Base-by-base conservation (phyloP, 495 filamentous ascomycete species). In the Sporormia fimetaria region DNA sequence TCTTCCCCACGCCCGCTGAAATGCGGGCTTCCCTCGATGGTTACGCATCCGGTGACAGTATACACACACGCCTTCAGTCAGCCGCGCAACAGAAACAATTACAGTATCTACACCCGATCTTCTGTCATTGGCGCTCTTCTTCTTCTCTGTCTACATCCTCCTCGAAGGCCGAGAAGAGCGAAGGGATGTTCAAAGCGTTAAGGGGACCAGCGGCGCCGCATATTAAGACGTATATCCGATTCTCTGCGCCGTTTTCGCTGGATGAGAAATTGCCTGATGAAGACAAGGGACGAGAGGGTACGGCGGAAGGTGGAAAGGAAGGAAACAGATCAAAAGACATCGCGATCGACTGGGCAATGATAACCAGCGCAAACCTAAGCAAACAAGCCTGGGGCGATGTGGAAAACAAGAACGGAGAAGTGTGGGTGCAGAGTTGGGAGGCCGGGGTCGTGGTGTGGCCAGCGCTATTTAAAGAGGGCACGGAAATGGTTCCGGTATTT, bases 171-270 rank as follows among this genome's bases (percentile, higher is more conserved):
- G 25, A 27, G 25, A 7, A 27, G 25, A 27, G 8, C 31, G 10
- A 37, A n/a, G 66, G 11, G 64, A n/a, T n/a, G n/a, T n/a, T n/a
- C n/a, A n/a, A 71, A 27, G 71, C 74, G 17, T 74, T 79, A 8
- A 68, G 87, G 30, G 67, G 74, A n/a, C 68, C 74, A n/a, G 86
- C 86, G 3, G 86, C 87, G 3, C 87, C 87, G 0, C 87, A 94
- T 54, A 82, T 93, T 49, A 94, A 94, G 57, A 93, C 86, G 0
- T 94, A 90, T 44, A 75, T 88, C 32, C 75, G 83, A 3, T 92
- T 78, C 54, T n/a, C n/a, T n/a, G n/a, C n/a, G n/a, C n/a, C n/a
- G n/a, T n/a, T n/a, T n/a, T n/a, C n/a, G n/a, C n/a, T n/a, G n/a
- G n/a, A n/a, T n/a, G n/a, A n/a, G n/a, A n/a, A 54, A 66, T 7